Evolutionary conservation across 2,329 filamentous ascomycete species (phyloP).

Genomic region (Fusarium coffeatum): DNA sequence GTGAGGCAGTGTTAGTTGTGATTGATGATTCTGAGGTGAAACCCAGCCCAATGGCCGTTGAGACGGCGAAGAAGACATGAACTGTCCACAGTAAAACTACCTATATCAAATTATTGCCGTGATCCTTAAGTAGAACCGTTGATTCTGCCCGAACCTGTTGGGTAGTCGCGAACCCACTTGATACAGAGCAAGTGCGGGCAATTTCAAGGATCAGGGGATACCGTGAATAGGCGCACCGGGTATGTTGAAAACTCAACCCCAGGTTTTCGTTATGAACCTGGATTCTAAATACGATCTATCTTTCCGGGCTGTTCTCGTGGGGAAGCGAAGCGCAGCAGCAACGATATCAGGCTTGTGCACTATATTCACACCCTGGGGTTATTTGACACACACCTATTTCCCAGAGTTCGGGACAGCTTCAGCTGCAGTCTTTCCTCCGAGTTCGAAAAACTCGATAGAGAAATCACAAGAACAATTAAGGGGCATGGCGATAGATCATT

Average conservation of each 20-base stretch:
- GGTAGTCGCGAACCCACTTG: slow-evolving; percentile 15
- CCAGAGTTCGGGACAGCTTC: neutral
- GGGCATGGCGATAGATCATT: neutral
- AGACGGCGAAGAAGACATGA: neutral
- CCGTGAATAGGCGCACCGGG: neutral
- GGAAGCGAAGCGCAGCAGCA: slow-evolving; percentile 29
- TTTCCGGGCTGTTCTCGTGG: slow-evolving; percentile 36
- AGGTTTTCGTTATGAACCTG: slow-evolving; percentile 16
- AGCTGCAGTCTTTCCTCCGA: neutral
- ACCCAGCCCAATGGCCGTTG: neutral
- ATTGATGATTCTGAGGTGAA: neutral
- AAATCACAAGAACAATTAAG: neutral
- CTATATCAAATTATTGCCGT: neutral
- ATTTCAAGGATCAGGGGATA: slow-evolving; percentile 2
- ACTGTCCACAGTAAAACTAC: neutral
- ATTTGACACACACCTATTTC: neutral
- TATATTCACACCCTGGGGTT: slow-evolving; percentile 11
- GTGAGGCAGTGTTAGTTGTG: neutral
- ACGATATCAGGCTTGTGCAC: neutral
- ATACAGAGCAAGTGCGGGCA: neutral
- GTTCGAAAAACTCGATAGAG: neutral
- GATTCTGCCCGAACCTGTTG: slow-evolving; percentile 6
- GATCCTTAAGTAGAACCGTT: neutral
- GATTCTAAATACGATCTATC: slow-evolving; percentile 19
- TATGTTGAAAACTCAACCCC: slow-evolving; percentile 5